A percentile compares a stretch with the other conserved stretches of the same genome.
Conservation (phyloP, 352 stramenopile genomes). For the Phytophthora crassamura region DNA sequence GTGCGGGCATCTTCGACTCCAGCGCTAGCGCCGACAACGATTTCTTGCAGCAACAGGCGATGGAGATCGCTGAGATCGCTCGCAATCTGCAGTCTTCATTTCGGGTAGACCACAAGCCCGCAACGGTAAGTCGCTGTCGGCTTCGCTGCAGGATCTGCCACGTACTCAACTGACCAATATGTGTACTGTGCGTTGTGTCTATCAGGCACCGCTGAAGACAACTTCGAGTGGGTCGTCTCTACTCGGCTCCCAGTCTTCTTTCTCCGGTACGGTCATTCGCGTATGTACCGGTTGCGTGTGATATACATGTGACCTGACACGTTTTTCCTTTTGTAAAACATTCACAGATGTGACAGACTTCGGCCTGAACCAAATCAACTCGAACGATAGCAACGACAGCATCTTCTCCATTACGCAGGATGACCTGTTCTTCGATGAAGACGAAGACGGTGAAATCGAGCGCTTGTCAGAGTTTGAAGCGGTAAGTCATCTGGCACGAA, state of each 20-base stretch:
- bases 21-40: constrained; percentile 38
- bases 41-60: constrained; percentile 63
- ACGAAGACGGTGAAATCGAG: constrained; percentile 62
- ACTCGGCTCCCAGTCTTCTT: constrained; percentile 29
- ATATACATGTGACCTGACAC: neutral
- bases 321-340: constrained; percentile 1
- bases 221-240: constrained; percentile 48
- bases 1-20: constrained; percentile 23
- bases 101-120: constrained; percentile 28
- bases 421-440: constrained; percentile 50
- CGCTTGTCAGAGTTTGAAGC: constrained; percentile 77
- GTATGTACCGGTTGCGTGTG: neutral
- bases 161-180: neutral
- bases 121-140: constrained; percentile 18
- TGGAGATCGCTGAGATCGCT: constrained; percentile 70
- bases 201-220: constrained; percentile 26
- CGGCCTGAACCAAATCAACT: constrained; percentile 51
- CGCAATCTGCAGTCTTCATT: constrained; percentile 69
- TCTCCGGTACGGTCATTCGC: constrained; percentile 26
- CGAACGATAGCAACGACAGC: constrained; percentile 53
- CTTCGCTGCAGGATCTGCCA: neutral
- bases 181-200: neutral
- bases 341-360: constrained; percentile 42
- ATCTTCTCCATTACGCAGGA: constrained; percentile 66
- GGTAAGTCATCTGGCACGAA: constrained; percentile 33